Percentiles rank a stretch among this genome's conserved stretches.
Conservation (phyloP, 257 asterid species). For the Sherardia arvensis region DNA sequence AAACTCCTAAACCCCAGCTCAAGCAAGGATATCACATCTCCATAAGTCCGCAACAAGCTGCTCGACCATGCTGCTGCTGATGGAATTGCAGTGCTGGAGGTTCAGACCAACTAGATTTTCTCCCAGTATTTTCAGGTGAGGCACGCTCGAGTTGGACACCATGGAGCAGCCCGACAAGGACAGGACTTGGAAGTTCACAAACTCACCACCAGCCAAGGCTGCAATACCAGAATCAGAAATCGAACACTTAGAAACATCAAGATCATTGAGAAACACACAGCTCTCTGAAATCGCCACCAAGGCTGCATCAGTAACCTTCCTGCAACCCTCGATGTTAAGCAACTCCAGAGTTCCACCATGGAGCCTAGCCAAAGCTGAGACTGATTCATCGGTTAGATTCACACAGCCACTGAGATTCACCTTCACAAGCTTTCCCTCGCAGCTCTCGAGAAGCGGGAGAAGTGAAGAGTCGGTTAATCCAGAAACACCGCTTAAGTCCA, state of each 20-base stretch:
- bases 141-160: slow-evolving; percentile 53
- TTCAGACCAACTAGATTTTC: slow-evolving; percentile 55
- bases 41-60: slow-evolving; percentile 57
- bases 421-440: slow-evolving; percentile 50
- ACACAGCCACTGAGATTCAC: slow-evolving; percentile 54
- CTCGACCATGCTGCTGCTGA: slow-evolving; percentile 47
- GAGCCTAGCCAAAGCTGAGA: slow-evolving; percentile 38
- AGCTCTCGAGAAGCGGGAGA: slow-evolving; percentile 60
- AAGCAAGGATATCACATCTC: slow-evolving; percentile 84
- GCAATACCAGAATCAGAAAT: slow-evolving; percentile 63
- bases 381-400: slow-evolving; percentile 51
- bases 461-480: slow-evolving; percentile 66
- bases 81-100: slow-evolving; percentile 60
- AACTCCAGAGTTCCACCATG: slow-evolving; percentile 62
- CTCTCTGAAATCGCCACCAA: slow-evolving; percentile 47
- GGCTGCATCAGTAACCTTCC: slow-evolving; percentile 53
- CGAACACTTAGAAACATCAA: slow-evolving; percentile 62
- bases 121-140: slow-evolving; percentile 53
- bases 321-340: slow-evolving; percentile 74
- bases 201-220: slow-evolving; percentile 49
- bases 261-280: slow-evolving; percentile 62
- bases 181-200: slow-evolving; percentile 54
- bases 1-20: slow-evolving; percentile 4
- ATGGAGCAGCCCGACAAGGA: slow-evolving; percentile 68
- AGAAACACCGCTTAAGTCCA: slow-evolving; percentile 68